phyloP scores from a whole-genome alignment of 192 early-diverging fungal genomes.

The Mortierella claussenii region DNA sequence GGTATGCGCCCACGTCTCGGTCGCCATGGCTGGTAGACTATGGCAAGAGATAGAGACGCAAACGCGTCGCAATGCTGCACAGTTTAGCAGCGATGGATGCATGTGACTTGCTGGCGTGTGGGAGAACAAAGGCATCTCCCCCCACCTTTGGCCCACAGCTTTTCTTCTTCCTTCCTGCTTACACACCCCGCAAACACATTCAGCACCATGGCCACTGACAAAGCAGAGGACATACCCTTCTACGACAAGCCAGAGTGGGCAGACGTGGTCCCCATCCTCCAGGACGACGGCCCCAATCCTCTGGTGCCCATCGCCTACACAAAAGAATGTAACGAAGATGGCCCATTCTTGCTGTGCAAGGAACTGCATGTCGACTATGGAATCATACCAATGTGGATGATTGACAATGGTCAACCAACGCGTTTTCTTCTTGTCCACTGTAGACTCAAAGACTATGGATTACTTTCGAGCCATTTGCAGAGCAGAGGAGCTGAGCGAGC shows the following conservation, averaged over 20 bases:
- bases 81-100: too few relatives aligned
- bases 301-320: constrained; percentile 84
- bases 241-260: constrained; percentile 60
- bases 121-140: too few relatives aligned
- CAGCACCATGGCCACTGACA: neutral
- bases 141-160: too few relatives aligned
- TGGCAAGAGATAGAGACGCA: too few relatives aligned
- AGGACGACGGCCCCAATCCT: constrained; percentile 85
- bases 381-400: neutral
- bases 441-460: constrained; percentile 83
- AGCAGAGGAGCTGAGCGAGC: constrained; percentile 76
- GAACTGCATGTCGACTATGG: too few relatives aligned
- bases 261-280: constrained; percentile 77
- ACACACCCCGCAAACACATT: too few relatives aligned
- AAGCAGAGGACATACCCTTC: constrained; percentile 31
- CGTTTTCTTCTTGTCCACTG: neutral
- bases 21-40: too few relatives aligned
- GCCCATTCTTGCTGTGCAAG: too few relatives aligned
- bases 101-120: too few relatives aligned
- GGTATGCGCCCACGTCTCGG: too few relatives aligned
- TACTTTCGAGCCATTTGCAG: constrained; percentile 85
- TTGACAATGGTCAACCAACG: neutral
- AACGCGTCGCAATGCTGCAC: too few relatives aligned
- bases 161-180: too few relatives aligned
- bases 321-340: constrained; percentile 78